A percentile compares a stretch with the other conserved stretches of the same genome.
phyloP scores from a whole-genome alignment of 2,329 filamentous ascomycete species.

The Aspergillus novofumigatus region DNA sequence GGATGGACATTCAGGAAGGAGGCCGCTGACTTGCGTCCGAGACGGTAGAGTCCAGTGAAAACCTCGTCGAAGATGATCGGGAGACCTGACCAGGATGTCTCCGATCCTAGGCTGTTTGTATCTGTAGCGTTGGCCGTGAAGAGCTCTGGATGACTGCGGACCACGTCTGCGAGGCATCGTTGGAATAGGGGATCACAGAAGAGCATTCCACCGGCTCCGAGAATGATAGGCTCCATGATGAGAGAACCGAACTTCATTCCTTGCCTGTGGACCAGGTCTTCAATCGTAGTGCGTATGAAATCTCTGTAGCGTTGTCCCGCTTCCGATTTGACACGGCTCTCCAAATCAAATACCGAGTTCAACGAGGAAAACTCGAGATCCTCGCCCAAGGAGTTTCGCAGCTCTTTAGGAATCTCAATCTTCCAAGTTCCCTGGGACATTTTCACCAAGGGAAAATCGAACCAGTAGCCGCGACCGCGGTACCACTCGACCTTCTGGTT shows the following conservation, averaged over 20 bases:
- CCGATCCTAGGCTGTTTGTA: neutral
- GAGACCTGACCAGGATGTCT: constrained; percentile 62
- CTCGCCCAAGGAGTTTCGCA: constrained; percentile 46
- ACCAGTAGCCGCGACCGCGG: constrained; percentile 71
- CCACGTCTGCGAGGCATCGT: constrained; percentile 61
- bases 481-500: constrained; percentile 89
- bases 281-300: constrained; percentile 56
- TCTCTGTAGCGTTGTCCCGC: constrained; percentile 52
- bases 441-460: constrained; percentile 70
- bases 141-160: constrained; percentile 57
- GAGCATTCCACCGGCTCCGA: constrained; percentile 80
- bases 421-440: constrained; percentile 64
- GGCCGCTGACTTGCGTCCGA: constrained; percentile 67
- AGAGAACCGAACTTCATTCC: constrained; percentile 70
- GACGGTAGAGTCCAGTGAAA: constrained; percentile 78
- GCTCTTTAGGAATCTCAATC: constrained; percentile 52
- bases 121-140: constrained; percentile 40
- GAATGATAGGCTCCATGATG: constrained; percentile 73
- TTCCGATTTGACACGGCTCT: constrained; percentile 43
- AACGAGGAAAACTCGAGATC: constrained; percentile 47
- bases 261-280: constrained; percentile 49
- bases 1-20: constrained; percentile 65
- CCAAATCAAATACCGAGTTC: constrained; percentile 58
- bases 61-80: constrained; percentile 83
- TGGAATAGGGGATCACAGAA: constrained; percentile 82